Evolutionary conservation across 768 basidiomycete genomes (phyloP).

Genomic region (Floccularia luteovirens): DNA sequence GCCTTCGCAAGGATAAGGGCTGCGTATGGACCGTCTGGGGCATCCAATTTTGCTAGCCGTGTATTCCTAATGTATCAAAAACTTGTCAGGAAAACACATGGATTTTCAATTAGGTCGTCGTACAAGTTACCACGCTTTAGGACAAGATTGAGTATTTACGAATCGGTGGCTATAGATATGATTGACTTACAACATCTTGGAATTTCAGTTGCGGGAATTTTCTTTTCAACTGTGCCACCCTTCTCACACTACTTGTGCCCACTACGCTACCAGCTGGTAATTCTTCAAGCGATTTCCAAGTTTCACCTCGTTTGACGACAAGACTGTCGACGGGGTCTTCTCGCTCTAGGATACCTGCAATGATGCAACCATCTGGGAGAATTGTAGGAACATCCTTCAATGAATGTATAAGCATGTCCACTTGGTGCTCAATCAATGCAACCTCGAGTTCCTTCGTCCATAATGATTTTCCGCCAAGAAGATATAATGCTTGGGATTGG

Average conservation of each 20-base stretch:
- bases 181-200: conserved; percentile 73
- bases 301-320: conserved; percentile 68
- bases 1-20: conserved; percentile 93
- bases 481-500: conserved; percentile 78
- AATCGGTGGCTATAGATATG: neutral
- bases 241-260: conserved; percentile 91
- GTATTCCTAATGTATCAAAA: conserved; percentile 55
- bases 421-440: conserved; percentile 56
- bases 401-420: conserved; percentile 91
- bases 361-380: conserved; percentile 75
- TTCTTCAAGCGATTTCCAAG: conserved; percentile 71
- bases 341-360: conserved; percentile 79
- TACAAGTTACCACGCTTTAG: conserved; percentile 81
- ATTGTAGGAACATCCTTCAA: conserved; percentile 92
- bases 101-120: conserved; percentile 19
- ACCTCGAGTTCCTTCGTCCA: conserved; percentile 98
- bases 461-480: conserved; percentile 83
- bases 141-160: neutral
- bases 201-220: conserved; percentile 72
- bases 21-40: conserved; percentile 66
- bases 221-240: conserved; percentile 85
- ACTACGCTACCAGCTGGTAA: conserved; percentile 84
- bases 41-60: conserved; percentile 87
- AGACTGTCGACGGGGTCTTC: conserved; percentile 88
- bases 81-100: neutral